These are phyloP conservation scores for Agrocybe chaxingu DNA, from an alignment of 768 basidiomycete species.

Conservation along the genomic window DNA sequence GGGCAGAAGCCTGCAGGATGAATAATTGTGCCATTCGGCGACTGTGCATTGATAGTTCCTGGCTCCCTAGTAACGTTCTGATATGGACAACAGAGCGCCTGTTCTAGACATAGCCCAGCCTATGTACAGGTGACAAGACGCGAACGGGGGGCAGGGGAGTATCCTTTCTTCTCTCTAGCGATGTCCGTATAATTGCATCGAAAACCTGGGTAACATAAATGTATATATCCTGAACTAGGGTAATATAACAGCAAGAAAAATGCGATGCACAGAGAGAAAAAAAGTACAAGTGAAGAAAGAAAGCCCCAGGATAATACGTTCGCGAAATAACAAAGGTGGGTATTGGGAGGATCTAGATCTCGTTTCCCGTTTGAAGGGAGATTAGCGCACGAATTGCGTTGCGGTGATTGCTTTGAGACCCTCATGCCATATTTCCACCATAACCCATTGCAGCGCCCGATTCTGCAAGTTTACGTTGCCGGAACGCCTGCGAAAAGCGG, in stretches of 20 bases:
- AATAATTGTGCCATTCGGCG: too few relatives aligned
- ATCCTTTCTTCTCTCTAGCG: conserved; percentile 8
- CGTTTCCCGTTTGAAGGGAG: background rate
- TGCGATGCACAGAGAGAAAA: conserved; percentile 11
- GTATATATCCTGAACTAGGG: conserved; percentile 4
- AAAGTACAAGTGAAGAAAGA: background rate
- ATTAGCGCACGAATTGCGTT: background rate
- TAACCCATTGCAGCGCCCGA: too few relatives aligned
- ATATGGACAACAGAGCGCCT: too few relatives aligned
- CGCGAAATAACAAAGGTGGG: conserved; percentile 5
- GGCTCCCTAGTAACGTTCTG: too few relatives aligned
- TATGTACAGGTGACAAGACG: background rate
- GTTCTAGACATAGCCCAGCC: too few relatives aligned
- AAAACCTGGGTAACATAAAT: conserved; percentile 10
- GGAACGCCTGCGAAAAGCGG: conserved; percentile 53
- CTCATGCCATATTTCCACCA: conserved; percentile 8
- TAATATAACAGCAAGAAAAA: conserved; percentile 9
- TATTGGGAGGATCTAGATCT: background rate
- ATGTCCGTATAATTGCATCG: conserved; percentile 12
- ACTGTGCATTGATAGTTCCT: too few relatives aligned
- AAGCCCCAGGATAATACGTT: conserved; percentile 1
- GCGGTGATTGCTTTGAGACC: background rate
- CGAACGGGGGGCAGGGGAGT: conserved; percentile 1
- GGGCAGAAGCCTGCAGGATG: too few relatives aligned
- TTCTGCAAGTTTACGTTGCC: conserved; percentile 46